Evolutionary conservation across 148 eudicot species (phyloP), one percentile per base, ranked within the genome.

Genomic region (Polygonum maritimum): DNA sequence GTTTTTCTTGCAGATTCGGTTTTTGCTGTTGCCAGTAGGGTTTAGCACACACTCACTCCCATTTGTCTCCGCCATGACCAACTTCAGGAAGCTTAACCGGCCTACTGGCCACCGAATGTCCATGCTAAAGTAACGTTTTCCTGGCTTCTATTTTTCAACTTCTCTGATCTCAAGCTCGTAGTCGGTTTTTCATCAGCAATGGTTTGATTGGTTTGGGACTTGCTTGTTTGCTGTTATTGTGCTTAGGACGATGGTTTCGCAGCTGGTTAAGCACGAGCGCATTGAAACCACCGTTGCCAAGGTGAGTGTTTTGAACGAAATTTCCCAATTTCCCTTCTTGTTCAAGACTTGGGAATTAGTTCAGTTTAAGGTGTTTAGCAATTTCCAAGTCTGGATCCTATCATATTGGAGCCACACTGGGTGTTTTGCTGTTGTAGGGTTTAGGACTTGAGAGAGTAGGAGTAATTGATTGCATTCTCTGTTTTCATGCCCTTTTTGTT

Each of bases 201-300:
- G 16, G 6, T 58, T 58, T 65, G 19, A 40, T 69, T 69, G 19
- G 26, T n/a, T n/a, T 60, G 47, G 26, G 26, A 41, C 65, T 58
- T 73, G 57, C 78, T 75, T 77, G 15, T 54, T 70, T 48, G 47
- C 9, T 77, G 77, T 63, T 63, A 63, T 33, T 15, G 18, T 31
- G 14, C 18, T 7, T 79, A 94, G 98, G 80, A 94, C 98, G 35
- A 90, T 94, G 98, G 98, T 94, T 15, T 94, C 98, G 7, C 98
- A 94, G 78, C 81, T 94, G 79, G 95, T 94, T 75, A 90, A 88
- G 78, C 98, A 94, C 52, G 98, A 94, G 79, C 87, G 98, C 12
- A 94, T 94, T 13, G 98, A 94, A 78, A 94, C 98, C 39, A 94
- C 98, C 74, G 91, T 94, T 76, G 89, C 97, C 7, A 94, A 94